phyloP scores from a whole-genome alignment of 352 stramenopile genomes.

The Phytophthora sansomeana region DNA sequence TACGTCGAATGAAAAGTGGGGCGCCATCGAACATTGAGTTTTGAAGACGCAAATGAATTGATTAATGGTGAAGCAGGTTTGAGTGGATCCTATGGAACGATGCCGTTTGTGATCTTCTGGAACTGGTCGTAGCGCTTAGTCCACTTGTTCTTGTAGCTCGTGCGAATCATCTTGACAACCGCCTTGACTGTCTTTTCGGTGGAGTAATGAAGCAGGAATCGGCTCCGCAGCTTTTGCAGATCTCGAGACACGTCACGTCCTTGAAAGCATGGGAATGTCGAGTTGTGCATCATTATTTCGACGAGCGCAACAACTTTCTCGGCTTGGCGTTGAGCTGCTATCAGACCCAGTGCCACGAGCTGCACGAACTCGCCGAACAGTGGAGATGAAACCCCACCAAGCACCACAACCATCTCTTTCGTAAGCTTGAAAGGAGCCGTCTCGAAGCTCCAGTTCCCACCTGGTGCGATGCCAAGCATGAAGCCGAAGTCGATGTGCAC shows the following conservation, averaged over 20 bases:
- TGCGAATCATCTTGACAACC: slow-evolving; percentile 89
- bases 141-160: slow-evolving; percentile 94
- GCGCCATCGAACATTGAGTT: neutral
- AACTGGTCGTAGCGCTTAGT: slow-evolving; percentile 96
- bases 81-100: slow-evolving; percentile 55
- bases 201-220: slow-evolving; percentile 65
- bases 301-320: slow-evolving; percentile 76
- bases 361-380: slow-evolving; percentile 79
- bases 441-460: slow-evolving; percentile 94
- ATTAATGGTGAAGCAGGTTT: slow-evolving; percentile 18
- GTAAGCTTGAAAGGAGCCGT: slow-evolving; percentile 96
- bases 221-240: slow-evolving; percentile 72
- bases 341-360: slow-evolving; percentile 62
- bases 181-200: slow-evolving; percentile 74
- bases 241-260: slow-evolving; percentile 91
- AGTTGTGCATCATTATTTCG: slow-evolving; percentile 88
- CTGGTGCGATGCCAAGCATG: slow-evolving; percentile 94
- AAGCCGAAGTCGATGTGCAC: slow-evolving; percentile 99
- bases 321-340: slow-evolving; percentile 61
- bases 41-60: slow-evolving; percentile 25
- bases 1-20: neutral
- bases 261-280: slow-evolving; percentile 80
- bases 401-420: slow-evolving; percentile 94
- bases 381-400: slow-evolving; percentile 71
- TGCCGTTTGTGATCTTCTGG: slow-evolving; percentile 93